These are phyloP conservation scores for Hypocrella siamensis DNA, from an alignment of 2,329 filamentous ascomycete genomes.

Conservation along the genomic window DNA sequence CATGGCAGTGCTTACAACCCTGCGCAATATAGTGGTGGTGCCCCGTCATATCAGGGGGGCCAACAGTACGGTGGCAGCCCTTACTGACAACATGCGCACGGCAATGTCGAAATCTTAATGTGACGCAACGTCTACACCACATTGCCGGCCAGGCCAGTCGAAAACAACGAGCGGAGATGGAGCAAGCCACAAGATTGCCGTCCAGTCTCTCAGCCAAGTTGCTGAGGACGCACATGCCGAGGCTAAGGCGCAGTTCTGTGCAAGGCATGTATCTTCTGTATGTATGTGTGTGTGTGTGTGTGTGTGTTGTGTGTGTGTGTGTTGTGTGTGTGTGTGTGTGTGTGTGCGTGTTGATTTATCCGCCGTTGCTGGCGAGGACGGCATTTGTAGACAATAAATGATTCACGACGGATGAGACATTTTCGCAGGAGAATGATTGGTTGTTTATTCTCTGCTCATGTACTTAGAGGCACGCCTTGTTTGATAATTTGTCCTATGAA, in stretches of 20 bases:
- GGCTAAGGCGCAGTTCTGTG: too few relatives aligned
- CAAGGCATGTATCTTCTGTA: too few relatives aligned
- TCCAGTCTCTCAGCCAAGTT: too few relatives aligned
- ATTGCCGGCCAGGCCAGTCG: too few relatives aligned
- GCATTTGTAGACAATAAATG: slow-evolving; percentile 2
- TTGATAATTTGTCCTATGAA: too few relatives aligned
- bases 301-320: too few relatives aligned
- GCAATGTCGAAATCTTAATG: background rate
- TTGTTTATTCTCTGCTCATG: slow-evolving; percentile 2
- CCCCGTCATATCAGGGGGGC: slow-evolving; percentile 11
- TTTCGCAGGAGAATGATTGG: too few relatives aligned
- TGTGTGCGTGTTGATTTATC: background rate
- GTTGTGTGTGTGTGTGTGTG: background rate
- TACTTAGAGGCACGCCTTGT: slow-evolving; percentile 2
- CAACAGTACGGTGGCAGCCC: slow-evolving; percentile 7
- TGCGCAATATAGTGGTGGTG: slow-evolving; percentile 13
- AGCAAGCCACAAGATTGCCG: too few relatives aligned
- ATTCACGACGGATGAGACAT: slow-evolving; percentile 3
- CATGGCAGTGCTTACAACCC: slow-evolving; percentile 6
- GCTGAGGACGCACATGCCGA: too few relatives aligned
- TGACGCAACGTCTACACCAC: background rate
- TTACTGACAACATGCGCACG: slow-evolving; percentile 2
- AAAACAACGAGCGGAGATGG: too few relatives aligned
- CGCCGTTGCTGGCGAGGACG: slow-evolving; percentile 1
- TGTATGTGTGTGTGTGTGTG: too few relatives aligned